Evolutionary conservation across 2,329 filamentous ascomycete species (phyloP).

Genomic region (Cercospora zeina): DNA sequence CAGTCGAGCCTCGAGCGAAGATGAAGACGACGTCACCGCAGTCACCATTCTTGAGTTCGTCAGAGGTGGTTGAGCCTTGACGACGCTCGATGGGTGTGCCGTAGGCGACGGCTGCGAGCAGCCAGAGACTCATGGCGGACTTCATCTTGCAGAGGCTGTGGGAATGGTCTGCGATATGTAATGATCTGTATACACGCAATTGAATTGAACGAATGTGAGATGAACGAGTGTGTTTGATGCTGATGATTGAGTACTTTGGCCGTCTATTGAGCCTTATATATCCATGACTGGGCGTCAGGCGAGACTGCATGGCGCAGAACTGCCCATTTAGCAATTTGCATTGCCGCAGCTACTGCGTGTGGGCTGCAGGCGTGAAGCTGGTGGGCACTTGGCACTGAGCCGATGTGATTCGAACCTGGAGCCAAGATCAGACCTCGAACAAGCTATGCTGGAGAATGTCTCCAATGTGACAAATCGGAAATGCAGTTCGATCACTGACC

Average conservation of each 20-base stretch:
- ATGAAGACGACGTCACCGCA: constrained; percentile 56
- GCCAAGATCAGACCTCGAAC: neutral
- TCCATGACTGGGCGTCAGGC: neutral
- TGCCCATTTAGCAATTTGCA: constrained; percentile 1
- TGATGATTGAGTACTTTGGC: neutral
- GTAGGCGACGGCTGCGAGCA: constrained; percentile 21
- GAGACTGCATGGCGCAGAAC: neutral
- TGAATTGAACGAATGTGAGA: neutral
- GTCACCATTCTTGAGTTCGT: constrained; percentile 33
- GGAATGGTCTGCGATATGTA: neutral
- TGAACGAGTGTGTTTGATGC: constrained; percentile 12
- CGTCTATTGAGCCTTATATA: constrained; percentile 4
- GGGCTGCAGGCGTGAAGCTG: neutral
- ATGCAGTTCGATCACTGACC: neutral
- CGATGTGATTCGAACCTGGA: neutral
- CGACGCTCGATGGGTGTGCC: constrained; percentile 16
- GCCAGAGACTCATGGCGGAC: constrained; percentile 17
- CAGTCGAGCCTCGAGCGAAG: constrained; percentile 59
- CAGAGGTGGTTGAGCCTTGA: constrained; percentile 25
- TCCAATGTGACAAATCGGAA: neutral
- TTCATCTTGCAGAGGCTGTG: constrained; percentile 12
- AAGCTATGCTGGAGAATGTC: neutral
- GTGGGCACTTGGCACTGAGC: neutral
- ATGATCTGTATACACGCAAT: neutral
- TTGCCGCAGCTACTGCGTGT: constrained; percentile 1